phyloP scores from a whole-genome alignment of 257 asterid species.

The Gentiana dahurica region DNA sequence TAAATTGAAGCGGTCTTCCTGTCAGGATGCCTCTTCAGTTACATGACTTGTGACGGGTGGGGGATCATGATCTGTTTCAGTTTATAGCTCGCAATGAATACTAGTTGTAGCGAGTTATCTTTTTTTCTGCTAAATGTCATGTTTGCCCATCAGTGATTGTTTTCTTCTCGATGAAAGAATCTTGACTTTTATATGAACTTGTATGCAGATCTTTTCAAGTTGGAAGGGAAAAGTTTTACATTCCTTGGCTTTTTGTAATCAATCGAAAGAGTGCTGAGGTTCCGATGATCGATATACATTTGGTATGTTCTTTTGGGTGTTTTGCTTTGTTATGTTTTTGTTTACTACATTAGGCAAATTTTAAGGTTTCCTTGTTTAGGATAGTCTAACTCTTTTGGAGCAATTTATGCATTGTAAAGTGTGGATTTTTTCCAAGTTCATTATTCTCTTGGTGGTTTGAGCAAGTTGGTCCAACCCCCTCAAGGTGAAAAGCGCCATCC shows the following conservation, averaged over 20 bases:
- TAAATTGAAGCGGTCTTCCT: no score
- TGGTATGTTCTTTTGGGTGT: constrained; percentile 34
- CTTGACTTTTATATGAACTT: constrained; percentile 5
- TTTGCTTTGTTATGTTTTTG: no score
- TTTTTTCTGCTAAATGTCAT: no score
- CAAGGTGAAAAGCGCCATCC: no score
- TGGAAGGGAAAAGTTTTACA: constrained; percentile 77
- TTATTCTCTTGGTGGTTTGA: not conserved
- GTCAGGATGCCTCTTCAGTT: no score
- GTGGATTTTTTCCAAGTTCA: not conserved
- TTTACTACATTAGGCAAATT: no score
- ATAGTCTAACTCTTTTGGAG: not conserved
- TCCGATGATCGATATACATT: constrained; percentile 84
- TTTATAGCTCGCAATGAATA: no score
- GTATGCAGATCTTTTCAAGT: constrained; percentile 87
- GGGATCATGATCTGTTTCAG: no score
- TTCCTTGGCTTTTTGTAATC: constrained; percentile 88
- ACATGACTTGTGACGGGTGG: no score
- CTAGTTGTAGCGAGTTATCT: no score
- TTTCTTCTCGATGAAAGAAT: not conserved
- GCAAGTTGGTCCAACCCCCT: no score
- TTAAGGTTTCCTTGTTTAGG: not conserved
- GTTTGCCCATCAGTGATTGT: no score
- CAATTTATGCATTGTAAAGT: not conserved
- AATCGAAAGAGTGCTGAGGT: constrained; percentile 88